These are phyloP conservation scores for Pythium guiyangense DNA, from an alignment of 352 stramenopile species.

Conservation along the genomic window DNA sequence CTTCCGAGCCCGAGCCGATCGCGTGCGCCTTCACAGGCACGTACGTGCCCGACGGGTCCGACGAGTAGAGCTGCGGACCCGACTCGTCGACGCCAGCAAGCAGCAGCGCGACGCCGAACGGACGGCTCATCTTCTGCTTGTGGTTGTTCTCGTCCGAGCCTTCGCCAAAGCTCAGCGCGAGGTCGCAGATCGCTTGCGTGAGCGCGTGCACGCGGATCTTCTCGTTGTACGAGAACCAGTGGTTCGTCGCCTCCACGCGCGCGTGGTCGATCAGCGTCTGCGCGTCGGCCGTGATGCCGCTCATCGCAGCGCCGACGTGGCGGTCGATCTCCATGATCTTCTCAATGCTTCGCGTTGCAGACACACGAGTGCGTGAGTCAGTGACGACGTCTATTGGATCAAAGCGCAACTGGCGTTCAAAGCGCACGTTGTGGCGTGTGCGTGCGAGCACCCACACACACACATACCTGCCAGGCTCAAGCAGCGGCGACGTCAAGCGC, in stretches of 20 bases:
- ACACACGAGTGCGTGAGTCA: neutral
- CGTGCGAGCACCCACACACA: neutral
- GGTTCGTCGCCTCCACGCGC: constrained; percentile 98
- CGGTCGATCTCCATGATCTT: constrained; percentile 99
- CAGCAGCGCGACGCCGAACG: constrained; percentile 98
- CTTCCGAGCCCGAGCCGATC: constrained; percentile 97
- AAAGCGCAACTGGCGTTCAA: neutral
- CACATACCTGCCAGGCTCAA: constrained; percentile 88
- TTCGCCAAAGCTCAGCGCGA: constrained; percentile 95
- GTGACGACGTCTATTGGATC: no score
- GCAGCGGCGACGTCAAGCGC: constrained; percentile 93
- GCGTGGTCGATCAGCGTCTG: constrained; percentile 99
- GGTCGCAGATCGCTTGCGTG: constrained; percentile 98
- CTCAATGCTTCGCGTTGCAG: constrained; percentile 87
- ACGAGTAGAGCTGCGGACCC: constrained; percentile 95
- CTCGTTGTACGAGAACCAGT: constrained; percentile 98
- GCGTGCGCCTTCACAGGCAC: constrained; percentile 98
- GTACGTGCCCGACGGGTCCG: constrained; percentile 98
- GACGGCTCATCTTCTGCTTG: constrained; percentile 97
- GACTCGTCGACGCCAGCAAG: constrained; percentile 95
- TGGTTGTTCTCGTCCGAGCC: constrained; percentile 92
- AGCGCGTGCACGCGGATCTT: constrained; percentile 97
- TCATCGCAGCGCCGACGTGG: constrained; percentile 98
- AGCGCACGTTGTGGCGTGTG: neutral
- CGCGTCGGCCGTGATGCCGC: constrained; percentile 97